Evolutionary conservation across 768 basidiomycete species (phyloP).

Genomic region (Hydnum rufescens): DNA sequence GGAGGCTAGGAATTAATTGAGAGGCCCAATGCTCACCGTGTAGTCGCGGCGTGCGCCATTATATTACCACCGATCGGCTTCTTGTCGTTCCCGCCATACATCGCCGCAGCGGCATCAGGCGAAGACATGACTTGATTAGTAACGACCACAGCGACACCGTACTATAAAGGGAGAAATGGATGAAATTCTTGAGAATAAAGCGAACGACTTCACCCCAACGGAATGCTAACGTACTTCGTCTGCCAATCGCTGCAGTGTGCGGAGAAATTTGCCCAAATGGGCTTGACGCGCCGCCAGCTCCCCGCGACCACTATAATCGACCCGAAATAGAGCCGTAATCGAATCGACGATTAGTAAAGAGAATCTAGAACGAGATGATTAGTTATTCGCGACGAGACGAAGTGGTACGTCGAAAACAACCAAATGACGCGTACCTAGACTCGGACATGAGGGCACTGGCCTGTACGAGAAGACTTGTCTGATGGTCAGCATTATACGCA

Average conservation of each 20-base stretch:
- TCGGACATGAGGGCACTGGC: conserved; percentile 99
- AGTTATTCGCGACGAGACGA: not conserved
- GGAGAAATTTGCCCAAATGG: conserved; percentile 87
- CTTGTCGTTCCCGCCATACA: conserved; percentile 79
- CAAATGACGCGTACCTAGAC: conserved; percentile 42
- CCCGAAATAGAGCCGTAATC: conserved; percentile 84
- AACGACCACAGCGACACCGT: conserved; percentile 91
- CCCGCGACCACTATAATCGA: conserved; percentile 88
- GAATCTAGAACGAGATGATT: conserved; percentile 36
- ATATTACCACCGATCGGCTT: conserved; percentile 99
- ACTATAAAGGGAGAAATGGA: conserved; percentile 28
- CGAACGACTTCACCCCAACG: not conserved
- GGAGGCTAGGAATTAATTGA: not conserved
- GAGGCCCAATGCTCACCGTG: conserved; percentile 34
- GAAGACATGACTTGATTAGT: conserved; percentile 99
- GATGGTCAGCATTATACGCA: conserved; percentile 98
- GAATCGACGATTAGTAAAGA: conserved; percentile 93
- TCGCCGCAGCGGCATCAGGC: conserved; percentile 81
- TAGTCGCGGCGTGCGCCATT: conserved; percentile 96
- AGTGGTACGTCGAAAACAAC: not conserved
- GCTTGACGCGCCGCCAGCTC: conserved; percentile 90
- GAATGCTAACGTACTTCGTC: conserved; percentile 68
- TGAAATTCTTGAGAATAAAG: not conserved
- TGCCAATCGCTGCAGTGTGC: conserved; percentile 80
- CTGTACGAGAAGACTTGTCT: conserved; percentile 68